Percentiles rank a stretch among this genome's conserved stretches.
Conservation (phyloP, 1,284 basidiomycete species). For the Tilletiopsis washingtonensis region DNA sequence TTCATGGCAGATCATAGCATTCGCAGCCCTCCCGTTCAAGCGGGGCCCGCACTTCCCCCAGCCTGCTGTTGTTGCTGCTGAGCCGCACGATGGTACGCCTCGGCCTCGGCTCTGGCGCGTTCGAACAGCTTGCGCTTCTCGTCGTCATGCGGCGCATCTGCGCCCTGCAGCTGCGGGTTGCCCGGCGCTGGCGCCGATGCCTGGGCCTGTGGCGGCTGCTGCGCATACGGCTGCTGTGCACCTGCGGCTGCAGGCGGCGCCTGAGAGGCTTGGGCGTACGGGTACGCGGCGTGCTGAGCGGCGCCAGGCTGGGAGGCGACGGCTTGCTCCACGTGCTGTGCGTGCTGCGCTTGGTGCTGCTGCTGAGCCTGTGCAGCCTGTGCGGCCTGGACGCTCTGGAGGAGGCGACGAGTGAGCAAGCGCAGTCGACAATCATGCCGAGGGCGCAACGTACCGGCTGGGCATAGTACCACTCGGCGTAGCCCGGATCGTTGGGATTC, state of each 20-base stretch:
- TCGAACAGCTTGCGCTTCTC: conserved; percentile 42
- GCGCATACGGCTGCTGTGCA: conserved; percentile 24
- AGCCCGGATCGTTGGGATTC: conserved; percentile 10
- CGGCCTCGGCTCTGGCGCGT: conserved; percentile 34
- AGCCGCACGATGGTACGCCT: conserved; percentile 26
- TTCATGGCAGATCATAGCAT: too few relatives aligned
- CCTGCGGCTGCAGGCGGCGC: too few relatives aligned
- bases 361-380: conserved; percentile 7
- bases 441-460: conserved; percentile 10
- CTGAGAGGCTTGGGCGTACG: too few relatives aligned
- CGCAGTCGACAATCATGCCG: conserved; percentile 1
- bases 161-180: too few relatives aligned
- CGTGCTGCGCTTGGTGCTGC: too few relatives aligned
- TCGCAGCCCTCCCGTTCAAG: too few relatives aligned
- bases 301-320: too few relatives aligned
- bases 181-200: too few relatives aligned
- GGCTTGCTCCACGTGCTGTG: too few relatives aligned
- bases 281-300: too few relatives aligned
- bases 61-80: conserved; percentile 6
- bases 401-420: not conserved
- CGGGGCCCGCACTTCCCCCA: too few relatives aligned
- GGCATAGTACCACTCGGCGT: conserved; percentile 11
- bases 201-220: conserved; percentile 24
- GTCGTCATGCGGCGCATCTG: conserved; percentile 18
- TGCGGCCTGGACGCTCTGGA: too few relatives aligned